Evolutionary conservation across 495 filamentous ascomycete species (phyloP), one percentile per base, ranked within the genome.

Genomic region (Parathielavia appendiculata): DNA sequence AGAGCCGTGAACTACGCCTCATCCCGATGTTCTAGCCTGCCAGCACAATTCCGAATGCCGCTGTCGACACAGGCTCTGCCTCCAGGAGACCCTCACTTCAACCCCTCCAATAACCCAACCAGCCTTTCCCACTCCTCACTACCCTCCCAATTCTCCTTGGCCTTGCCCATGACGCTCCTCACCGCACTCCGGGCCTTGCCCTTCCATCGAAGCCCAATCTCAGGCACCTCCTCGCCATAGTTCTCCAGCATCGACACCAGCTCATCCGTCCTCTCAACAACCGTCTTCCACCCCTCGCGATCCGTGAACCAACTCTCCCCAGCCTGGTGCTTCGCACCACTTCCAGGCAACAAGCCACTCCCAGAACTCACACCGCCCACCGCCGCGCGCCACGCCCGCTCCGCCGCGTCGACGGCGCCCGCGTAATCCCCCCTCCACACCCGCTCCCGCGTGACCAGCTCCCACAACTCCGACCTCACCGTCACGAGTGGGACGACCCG

Each of bases 141-240:
- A 3, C 78, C 89, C 73, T 95, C 91, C 90, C 91, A 97, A 6
- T 70, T 79, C 61, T 89, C 86, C 74, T 84, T 95, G 14, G 84
- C 92, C 67, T 86, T 88, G 0, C 91, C 88, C 74, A 91, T 74
- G 8, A 97, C 82, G 22, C 87, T 88, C 41, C 90, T 77, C 4
- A 96, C 79, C 8, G 90, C 91, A 68, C 83, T 90, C 68, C 90
- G 77, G 1, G 89, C 87, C 81, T 97, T 97, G 52, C 89, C 89
- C 67, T 83, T 87, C 93, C 93, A 97, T 68, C 76, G 79, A 48
- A 72, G 75, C 38, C 82, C 85, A 32, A 90, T 71, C 71, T 62
- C 76, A 11, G 74, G 75, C 63, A 69, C 71, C 48, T 61, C 67
- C 49, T 60, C 71, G 0, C 87, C 87, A 54, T 86, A 77, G 62